Conservation (phyloP, 768 basidiomycete species). For the Russula dissimulans region DNA sequence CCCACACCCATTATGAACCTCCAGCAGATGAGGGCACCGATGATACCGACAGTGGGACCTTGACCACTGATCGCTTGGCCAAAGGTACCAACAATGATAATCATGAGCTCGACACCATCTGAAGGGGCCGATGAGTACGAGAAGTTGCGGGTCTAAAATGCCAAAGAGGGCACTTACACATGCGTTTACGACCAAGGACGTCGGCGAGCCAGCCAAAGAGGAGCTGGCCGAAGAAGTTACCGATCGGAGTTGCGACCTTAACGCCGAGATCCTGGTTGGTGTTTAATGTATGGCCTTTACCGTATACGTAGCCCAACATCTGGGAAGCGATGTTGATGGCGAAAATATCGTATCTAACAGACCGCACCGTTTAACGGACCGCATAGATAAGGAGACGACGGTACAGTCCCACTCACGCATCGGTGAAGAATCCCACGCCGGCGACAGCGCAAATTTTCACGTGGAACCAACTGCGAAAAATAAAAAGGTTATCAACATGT, state of each 20-base stretch:
- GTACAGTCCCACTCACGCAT: conserved; percentile 40
- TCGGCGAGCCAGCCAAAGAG: conserved; percentile 41
- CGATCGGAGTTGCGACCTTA: conserved; percentile 35
- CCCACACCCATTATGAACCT: conserved; percentile 77
- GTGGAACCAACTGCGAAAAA: conserved; percentile 37
- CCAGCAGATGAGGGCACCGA: conserved; percentile 77
- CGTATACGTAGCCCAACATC: conserved; percentile 82
- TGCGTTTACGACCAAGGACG: conserved; percentile 36
- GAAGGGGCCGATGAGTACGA: not conserved
- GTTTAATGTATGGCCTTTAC: conserved; percentile 28
- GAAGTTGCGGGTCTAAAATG: not conserved
- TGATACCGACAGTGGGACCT: conserved; percentile 56
- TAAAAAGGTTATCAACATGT: not conserved
- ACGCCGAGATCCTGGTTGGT: conserved; percentile 40
- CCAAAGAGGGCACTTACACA: conserved; percentile 44
- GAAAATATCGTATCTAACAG: conserved; percentile 67
- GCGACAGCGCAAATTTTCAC: conserved; percentile 39
- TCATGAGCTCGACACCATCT: conserved; percentile 70
- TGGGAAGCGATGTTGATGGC: conserved; percentile 78
- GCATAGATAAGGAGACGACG: not conserved
- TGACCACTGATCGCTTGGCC: conserved; percentile 68
- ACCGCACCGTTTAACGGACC: not conserved
- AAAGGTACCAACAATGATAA: conserved; percentile 74
- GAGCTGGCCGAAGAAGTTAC: conserved; percentile 34
- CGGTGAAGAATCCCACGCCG: conserved; percentile 89